Conservation (phyloP, 2,329 filamentous ascomycete species). For the Epichloe coenophiala region DNA sequence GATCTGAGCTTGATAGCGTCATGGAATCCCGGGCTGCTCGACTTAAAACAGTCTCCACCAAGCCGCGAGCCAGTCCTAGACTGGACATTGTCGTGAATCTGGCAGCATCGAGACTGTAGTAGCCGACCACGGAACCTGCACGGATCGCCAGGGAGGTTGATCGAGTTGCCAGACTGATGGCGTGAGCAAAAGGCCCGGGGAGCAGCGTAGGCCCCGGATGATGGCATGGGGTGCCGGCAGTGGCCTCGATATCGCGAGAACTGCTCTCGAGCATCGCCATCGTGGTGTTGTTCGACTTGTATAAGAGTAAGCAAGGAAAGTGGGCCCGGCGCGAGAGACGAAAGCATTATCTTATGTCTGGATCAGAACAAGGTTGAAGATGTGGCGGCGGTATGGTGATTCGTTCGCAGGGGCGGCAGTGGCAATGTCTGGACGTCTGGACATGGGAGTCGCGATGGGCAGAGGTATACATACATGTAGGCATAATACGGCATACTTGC, state of each 20-base stretch:
- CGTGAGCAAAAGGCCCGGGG: slow-evolving; percentile 41
- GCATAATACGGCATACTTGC: not conserved
- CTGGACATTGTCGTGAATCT: slow-evolving; percentile 43
- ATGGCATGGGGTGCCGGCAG: slow-evolving; percentile 8
- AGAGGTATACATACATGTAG: not conserved
- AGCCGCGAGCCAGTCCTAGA: slow-evolving; percentile 40
- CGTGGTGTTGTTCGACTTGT: not conserved
- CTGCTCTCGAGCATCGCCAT: slow-evolving; percentile 1
- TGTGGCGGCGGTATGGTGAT: not conserved
- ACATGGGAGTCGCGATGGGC: not conserved
- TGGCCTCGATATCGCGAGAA: slow-evolving; percentile 5
- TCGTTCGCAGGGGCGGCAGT: not conserved
- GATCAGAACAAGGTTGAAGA: too few species aligned
- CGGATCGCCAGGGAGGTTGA: slow-evolving; percentile 46
- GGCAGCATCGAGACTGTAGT: slow-evolving; percentile 38
- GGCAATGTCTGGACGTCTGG: slow-evolving; percentile 1
- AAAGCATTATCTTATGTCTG: too few species aligned
- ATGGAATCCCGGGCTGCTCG: slow-evolving; percentile 37
- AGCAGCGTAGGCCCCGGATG: slow-evolving; percentile 35
- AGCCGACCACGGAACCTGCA: slow-evolving; percentile 36
- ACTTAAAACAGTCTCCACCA: slow-evolving; percentile 40
- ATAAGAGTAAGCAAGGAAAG: too few species aligned
- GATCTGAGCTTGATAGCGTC: slow-evolving; percentile 29
- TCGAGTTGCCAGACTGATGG: slow-evolving; percentile 46
- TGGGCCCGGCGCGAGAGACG: too few species aligned